Base-by-base conservation (phyloP, 768 basidiomycete species). In the Rhodocollybia butyracea region DNA sequence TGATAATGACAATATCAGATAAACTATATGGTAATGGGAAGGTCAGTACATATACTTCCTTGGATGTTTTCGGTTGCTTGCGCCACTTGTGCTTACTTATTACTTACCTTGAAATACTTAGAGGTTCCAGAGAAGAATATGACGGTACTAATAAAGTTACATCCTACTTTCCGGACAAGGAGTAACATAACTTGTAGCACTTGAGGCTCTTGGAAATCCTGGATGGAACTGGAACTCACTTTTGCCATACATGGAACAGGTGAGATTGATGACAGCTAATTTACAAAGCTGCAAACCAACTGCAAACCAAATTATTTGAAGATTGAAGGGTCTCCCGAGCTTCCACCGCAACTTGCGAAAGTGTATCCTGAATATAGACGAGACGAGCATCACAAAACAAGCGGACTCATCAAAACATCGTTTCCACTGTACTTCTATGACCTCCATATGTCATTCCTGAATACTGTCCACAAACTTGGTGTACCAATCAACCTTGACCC, bases 171-270 rank as follows among this genome's bases (percentile, higher is more conserved):
- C n/a, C n/a, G n/a, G n/a, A n/a, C n/a, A n/a, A n/a, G n/a, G n/a
- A n/a, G n/a, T n/a, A n/a, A n/a, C n/a, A n/a, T 51, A 51, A 19
- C 46, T 46, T 5, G 43, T 50, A 38, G 55, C 55, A 32, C 40
- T 58, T 32, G 61, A 64, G 38, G 58, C 51, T 42, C 48, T 63
- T 42, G 58, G 56, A 29, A 63, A 61, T 42, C 11, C 46, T 13
- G 60, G 60, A 2, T 64, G 63, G 63, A 65, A 61, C 27, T 65
- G 62, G 62, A 47, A 54, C 22, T 45, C 10, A 19, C 42, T 65
- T 36, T 56, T 60, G 22, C 43, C 47, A 22, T 60, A 58, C 31
- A 63, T 65, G 57, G 60, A 63, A 47, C 57, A 63, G 56, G 60
- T 60, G 46, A 26, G 3, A 36, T 17, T 36, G n/a, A n/a, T n/a